Percentiles rank a stretch among this genome's conserved stretches.
Evolutionary conservation across 2,329 filamentous ascomycete species (phyloP).

Genomic region (Ophiostoma angusticollis): DNA sequence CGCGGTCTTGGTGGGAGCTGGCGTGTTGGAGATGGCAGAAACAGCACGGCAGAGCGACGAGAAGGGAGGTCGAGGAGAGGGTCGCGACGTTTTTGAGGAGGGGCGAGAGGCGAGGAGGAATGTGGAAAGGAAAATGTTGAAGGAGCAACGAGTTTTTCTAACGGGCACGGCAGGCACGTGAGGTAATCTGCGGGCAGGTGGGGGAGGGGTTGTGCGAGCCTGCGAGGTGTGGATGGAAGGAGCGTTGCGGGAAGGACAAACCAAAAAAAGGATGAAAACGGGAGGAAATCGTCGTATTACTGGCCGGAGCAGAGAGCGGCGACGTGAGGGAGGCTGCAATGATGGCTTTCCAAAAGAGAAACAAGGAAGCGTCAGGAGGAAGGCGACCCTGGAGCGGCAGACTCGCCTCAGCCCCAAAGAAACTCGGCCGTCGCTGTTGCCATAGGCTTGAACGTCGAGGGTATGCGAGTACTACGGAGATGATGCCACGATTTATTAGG

Average conservation of each 20-base stretch:
- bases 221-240: too few relatives aligned
- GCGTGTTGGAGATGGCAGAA: not conserved
- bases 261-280: not conserved
- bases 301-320: too few relatives aligned
- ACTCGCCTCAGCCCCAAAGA: too few relatives aligned
- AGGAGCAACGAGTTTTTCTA: conserved; percentile 4
- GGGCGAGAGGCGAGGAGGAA: not conserved
- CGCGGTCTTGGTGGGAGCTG: not conserved
- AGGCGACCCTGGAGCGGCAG: too few relatives aligned
- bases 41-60: not conserved
- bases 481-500: too few relatives aligned
- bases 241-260: not conserved
- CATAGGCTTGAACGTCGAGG: too few relatives aligned
- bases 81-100: not conserved
- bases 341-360: too few relatives aligned
- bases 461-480: too few relatives aligned
- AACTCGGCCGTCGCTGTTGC: too few relatives aligned
- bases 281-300: not conserved
- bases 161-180: conserved; percentile 2
- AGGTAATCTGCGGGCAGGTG: conserved; percentile 10
- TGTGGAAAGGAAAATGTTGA: not conserved
- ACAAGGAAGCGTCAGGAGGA: too few relatives aligned
- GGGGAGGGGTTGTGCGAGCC: conserved; percentile 12
- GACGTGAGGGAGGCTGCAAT: too few relatives aligned
- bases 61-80: not conserved